Base-by-base conservation (phyloP, 768 basidiomycete species). In the Trametes elegans region DNA sequence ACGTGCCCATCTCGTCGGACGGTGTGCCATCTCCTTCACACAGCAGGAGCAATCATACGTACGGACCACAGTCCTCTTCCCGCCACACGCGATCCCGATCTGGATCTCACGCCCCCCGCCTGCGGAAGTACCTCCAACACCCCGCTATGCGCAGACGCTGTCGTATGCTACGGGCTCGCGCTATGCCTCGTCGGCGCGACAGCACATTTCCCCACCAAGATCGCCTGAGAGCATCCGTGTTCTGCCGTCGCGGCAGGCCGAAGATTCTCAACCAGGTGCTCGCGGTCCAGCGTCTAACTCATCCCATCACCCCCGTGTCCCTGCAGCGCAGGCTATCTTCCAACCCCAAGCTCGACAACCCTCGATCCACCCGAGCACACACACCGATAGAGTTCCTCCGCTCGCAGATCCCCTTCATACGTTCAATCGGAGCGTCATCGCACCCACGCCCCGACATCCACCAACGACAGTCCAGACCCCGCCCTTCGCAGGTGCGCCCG, bases 1-100 rank as follows among this genome's bases (percentile, higher is more conserved):
- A 88, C 69, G 69, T 84, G 7, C 83, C 85, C 31, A 84, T 88
- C 63, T 78, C 81, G n/a, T 69, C 76, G 46, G 55, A 62, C 18
- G 39, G 42, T 28, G 38, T 16, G 26, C 53, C 42, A 31, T 45
- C 60, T 13, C 48, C 51, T 18, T 48, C 41, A 34, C 44, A 28
- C 42, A 27, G 46, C 55, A 49, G 49, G 53, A 23, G 36, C 44
- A 50, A 38, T 49, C 38, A 51, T 49, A 49, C 35, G 49, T 45
- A 41, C 42, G 35, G 41, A 32, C 53, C 29, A 49, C 56, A 52
- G 46, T 53, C 56, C 11, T 35, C 47, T 19, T 40, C 57, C 45
- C 62, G 59, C 36, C 61, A 62, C 39, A 31, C 44, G 9, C 50
- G 50, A 28, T 62, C 60, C 23, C 48, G 54, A 57, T 58, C 57